These are phyloP conservation scores for Populus hybrid DNA, from an alignment of 441 rosid species.

Conservation along the genomic window DNA sequence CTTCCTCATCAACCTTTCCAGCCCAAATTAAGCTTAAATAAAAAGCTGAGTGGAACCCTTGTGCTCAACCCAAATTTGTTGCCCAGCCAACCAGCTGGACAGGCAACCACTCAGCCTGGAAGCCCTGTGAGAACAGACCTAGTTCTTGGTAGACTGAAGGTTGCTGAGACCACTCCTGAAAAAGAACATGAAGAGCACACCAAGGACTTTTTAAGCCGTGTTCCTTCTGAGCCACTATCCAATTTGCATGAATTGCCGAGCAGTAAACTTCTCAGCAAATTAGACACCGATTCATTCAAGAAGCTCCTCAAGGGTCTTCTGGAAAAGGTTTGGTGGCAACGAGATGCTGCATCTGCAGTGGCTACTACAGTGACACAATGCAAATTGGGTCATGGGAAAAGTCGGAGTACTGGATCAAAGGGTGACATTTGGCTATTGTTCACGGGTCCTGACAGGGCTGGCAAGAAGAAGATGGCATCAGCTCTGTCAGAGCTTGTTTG, in stretches of 20 bases:
- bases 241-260: constrained; percentile 40
- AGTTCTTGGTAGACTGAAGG: constrained; percentile 64
- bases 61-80: constrained; percentile 35
- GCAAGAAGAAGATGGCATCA: constrained; percentile 86
- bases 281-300: constrained; percentile 71
- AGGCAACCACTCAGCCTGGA: constrained; percentile 42
- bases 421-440: constrained; percentile 84
- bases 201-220: constrained; percentile 65
- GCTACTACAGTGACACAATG: constrained; percentile 65
- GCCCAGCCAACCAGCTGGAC: constrained; percentile 27
- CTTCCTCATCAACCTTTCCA: constrained; percentile 56
- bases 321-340: constrained; percentile 92
- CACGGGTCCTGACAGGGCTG: constrained; percentile 77
- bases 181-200: constrained; percentile 31
- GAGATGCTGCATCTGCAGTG: constrained; percentile 78
- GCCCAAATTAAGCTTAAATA: constrained; percentile 52
- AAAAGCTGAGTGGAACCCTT: constrained; percentile 36
- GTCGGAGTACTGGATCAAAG: constrained; percentile 46
- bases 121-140: constrained; percentile 89
- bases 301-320: constrained; percentile 73
- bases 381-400: constrained; percentile 66
- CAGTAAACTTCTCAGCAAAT: constrained; percentile 36
- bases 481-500: constrained; percentile 62
- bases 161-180: constrained; percentile 34
- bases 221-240: constrained; percentile 53